Base-by-base conservation (phyloP, 1,284 basidiomycete species). In the Boletus mariae region DNA sequence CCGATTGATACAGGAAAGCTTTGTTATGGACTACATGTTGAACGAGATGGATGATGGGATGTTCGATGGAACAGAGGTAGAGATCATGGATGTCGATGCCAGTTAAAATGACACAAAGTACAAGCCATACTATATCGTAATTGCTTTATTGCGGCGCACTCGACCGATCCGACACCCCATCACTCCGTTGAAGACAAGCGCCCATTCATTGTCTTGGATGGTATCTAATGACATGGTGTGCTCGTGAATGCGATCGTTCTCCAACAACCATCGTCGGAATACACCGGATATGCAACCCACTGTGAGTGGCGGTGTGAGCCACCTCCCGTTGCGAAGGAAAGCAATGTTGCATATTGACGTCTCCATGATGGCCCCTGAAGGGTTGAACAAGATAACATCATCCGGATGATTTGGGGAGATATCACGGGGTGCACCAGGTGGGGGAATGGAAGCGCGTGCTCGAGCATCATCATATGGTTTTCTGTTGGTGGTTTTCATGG, bases 1-100 rank as follows among this genome's bases (percentile, higher is more conserved):
- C 59, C 82, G 87, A 61, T 74, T 96, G 54, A 80, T 96, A 41
- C 90, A 96, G 71, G 96, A 98, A 67, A 94, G 91, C 67, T 95
- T 92, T 63, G 85, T 97, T 61, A 81, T 98, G 51, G 95, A 98
- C 69, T 97, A 92, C 61, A 80, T 97, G 45, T 75, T 98, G 10
- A 83, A 84, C 28, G 92, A 95, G 77, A 98, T 97, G 94, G 93
- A 95, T 66, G 87, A 80, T 57, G 86, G 86, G 29, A 77, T 87
- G 70, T 80, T 86, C 45, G 76, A 76, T 53, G 75, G 62, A 42
- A 72, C 75, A 7, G 76, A 76, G 12, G 71, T 73, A 44, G 67
- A 66, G 9, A 66, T 57, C 25, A 81, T 80, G 72, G 77, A 78
- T 20, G 69, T 76, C 50, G 77, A 80, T 49, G 60, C 45, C 23